These are phyloP conservation scores for Juglanconis juglandina DNA, from an alignment of 2,329 filamentous ascomycete species.

Conservation along the genomic window DNA sequence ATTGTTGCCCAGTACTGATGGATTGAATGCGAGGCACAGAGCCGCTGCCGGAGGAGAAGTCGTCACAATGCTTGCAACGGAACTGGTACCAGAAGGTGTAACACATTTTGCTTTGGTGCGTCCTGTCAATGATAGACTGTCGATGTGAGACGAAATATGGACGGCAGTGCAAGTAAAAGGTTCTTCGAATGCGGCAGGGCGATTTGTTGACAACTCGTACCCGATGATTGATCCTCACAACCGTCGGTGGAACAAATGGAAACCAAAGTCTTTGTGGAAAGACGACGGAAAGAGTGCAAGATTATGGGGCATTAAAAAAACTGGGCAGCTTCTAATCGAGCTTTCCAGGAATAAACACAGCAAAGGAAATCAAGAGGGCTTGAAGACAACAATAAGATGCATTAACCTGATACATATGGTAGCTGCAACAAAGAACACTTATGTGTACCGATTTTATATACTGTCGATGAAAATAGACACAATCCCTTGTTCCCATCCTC, in stretches of 20 bases:
- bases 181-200: background rate
- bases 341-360: background rate
- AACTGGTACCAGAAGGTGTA: slow-evolving; percentile 3
- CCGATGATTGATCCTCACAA: too few relatives aligned
- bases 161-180: background rate
- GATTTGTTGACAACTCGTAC: too few relatives aligned
- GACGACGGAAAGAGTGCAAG: too few relatives aligned
- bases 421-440: background rate
- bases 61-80: slow-evolving; percentile 11
- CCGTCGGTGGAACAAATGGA: too few relatives aligned
- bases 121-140: background rate
- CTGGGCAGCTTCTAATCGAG: too few relatives aligned
- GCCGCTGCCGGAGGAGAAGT: background rate
- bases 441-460: background rate
- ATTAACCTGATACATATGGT: too few relatives aligned
- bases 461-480: background rate
- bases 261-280: too few relatives aligned
- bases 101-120: background rate
- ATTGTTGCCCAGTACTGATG: background rate
- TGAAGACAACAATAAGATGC: too few relatives aligned
- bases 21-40: background rate
- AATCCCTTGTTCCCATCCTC: background rate
- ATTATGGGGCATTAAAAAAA: too few relatives aligned
- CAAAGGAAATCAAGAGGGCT: background rate
- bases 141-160: background rate